These are phyloP conservation scores for Lactarius sp. DNA, from an alignment of 768 basidiomycete species.

Conservation along the genomic window DNA sequence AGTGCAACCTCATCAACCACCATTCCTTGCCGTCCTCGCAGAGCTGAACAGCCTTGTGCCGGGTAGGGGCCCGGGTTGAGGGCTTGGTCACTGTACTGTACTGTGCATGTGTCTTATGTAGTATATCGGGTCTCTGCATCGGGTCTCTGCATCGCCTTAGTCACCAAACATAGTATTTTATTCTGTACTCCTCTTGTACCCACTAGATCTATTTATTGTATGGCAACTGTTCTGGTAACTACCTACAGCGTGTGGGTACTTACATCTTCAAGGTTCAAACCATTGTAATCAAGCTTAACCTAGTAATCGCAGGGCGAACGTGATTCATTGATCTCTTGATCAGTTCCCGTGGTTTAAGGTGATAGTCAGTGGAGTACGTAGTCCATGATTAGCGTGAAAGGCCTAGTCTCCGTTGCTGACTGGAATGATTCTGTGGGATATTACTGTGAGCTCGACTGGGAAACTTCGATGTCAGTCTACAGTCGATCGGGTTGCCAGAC, in stretches of 20 bases:
- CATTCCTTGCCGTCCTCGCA: conserved; percentile 63
- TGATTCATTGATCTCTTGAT: too few species aligned
- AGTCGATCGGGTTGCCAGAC: too few species aligned
- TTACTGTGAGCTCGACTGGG: not conserved
- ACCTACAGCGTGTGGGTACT: too few species aligned
- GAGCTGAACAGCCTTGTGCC: conserved; percentile 28
- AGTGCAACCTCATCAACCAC: conserved; percentile 48
- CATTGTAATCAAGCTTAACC: not conserved
- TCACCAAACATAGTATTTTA: not conserved
- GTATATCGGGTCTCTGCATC: conserved; percentile 13
- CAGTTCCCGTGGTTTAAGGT: too few species aligned
- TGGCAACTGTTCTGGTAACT: not conserved
- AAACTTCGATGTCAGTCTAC: not conserved
- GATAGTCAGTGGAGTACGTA: too few species aligned
- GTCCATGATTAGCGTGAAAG: not conserved
- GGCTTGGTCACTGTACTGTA: not conserved
- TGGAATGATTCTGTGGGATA: not conserved
- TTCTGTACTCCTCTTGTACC: not conserved
- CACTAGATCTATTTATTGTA: conserved; percentile 10
- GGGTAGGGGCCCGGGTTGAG: not conserved
- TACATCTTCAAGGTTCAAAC: too few species aligned
- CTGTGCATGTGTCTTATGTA: conserved; percentile 4
- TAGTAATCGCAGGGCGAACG: too few species aligned
- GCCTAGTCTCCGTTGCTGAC: not conserved
- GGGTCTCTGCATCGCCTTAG: not conserved